Conservation (phyloP, 352 stramenopile genomes). For the Globisporangium perplexum region DNA sequence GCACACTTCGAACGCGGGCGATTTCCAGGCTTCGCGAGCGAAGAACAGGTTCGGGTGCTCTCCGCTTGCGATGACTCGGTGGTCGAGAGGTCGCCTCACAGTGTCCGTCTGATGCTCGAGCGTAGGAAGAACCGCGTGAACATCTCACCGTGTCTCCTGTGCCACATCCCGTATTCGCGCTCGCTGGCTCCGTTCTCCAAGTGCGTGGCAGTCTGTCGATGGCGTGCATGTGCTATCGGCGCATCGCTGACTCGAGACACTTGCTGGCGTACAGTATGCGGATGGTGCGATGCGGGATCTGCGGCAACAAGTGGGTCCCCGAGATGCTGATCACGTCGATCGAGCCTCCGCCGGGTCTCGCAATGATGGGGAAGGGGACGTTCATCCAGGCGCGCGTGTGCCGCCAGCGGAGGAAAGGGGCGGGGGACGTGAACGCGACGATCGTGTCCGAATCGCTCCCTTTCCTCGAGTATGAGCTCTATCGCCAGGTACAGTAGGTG, state of each 20-base stretch:
- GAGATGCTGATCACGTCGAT: constrained; percentile 93
- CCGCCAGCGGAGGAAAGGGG: constrained; percentile 87
- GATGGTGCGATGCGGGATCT: constrained; percentile 95
- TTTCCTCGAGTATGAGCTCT: constrained; percentile 98
- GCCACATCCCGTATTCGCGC: constrained; percentile 96
- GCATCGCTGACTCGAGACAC: constrained; percentile 1
- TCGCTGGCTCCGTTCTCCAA: constrained; percentile 95
- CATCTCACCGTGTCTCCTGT: constrained; percentile 89
- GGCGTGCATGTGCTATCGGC: neutral
- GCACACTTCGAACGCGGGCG: constrained; percentile 19
- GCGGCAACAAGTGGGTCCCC: constrained; percentile 97
- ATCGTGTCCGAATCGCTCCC: constrained; percentile 95
- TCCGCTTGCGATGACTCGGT: neutral
- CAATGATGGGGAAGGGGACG: constrained; percentile 88
- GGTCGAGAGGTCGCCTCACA: neutral
- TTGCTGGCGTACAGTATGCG: constrained; percentile 79
- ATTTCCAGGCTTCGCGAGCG: neutral
- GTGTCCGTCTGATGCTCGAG: neutral
- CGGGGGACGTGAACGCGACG: constrained; percentile 93
- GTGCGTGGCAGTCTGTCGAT: constrained; percentile 20
- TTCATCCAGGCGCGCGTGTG: constrained; percentile 97
- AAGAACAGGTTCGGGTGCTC: neutral
- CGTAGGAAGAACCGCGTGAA: constrained; percentile 38
- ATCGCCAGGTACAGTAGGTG: too few species aligned
- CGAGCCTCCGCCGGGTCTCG: constrained; percentile 68